Percentiles rank a stretch among this genome's conserved stretches.
These are phyloP conservation scores for Luffa acutangula DNA, from an alignment of 306 rosid genomes.

Conservation along the genomic window DNA sequence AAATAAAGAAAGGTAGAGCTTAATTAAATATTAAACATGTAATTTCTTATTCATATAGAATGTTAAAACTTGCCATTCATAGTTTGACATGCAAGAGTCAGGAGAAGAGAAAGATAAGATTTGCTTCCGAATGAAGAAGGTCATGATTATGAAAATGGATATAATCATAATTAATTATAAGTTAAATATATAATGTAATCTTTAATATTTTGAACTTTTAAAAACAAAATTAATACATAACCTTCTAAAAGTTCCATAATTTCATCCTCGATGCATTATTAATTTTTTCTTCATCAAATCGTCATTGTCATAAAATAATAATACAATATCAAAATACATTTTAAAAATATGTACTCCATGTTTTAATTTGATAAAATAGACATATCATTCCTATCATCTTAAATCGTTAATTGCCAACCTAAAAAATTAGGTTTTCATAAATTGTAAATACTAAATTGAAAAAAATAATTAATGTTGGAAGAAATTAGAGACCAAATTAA, in stretches of 20 bases:
- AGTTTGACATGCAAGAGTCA: background rate
- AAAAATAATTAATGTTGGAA: background rate
- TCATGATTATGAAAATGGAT: background rate
- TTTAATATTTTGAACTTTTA: too few species aligned
- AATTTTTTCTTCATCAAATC: background rate
- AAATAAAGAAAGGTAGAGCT: background rate
- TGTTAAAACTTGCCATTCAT: background rate
- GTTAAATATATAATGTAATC: background rate
- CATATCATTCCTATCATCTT: background rate
- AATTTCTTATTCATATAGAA: background rate
- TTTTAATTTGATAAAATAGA: too few species aligned
- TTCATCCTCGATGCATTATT: background rate
- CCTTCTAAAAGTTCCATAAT: background rate
- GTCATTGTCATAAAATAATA: background rate
- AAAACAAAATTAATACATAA: background rate
- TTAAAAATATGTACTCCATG: too few species aligned
- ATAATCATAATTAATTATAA: background rate
- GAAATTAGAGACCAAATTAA: background rate
- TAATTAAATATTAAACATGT: background rate
- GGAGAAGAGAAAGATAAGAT: background rate
- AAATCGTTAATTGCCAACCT: too few species aligned
- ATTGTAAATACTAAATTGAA: too few species aligned
- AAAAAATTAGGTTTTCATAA: too few species aligned
- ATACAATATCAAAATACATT: background rate
- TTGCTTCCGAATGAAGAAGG: constrained; percentile 2